Percentiles rank a stretch among this genome's conserved stretches.
These are phyloP conservation scores for Annulohypoxylon nitens DNA, from an alignment of 495 filamentous ascomycete genomes.

Conservation along the genomic window DNA sequence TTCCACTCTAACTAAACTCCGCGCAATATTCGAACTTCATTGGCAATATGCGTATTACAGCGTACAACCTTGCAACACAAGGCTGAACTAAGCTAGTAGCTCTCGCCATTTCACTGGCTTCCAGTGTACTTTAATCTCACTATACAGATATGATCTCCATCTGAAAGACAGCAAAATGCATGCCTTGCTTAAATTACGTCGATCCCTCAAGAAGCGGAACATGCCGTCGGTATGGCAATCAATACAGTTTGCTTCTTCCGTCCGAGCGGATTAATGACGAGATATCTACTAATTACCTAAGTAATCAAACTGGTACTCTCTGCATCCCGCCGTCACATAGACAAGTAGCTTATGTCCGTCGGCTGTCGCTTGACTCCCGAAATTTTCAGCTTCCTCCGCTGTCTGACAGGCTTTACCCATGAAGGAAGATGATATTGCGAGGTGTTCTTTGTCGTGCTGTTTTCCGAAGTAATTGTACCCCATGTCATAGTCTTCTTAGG, in stretches of 20 bases:
- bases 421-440: background rate
- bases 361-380: slow-evolving; percentile 1
- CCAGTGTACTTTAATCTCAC: background rate
- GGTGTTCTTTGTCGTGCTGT: background rate
- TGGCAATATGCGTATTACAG: background rate
- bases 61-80: slow-evolving; percentile 1
- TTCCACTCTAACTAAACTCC: slow-evolving; percentile 5
- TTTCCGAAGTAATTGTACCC: background rate
- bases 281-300: background rate
- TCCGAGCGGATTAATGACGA: background rate
- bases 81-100: background rate
- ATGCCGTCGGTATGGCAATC: slow-evolving; percentile 6
- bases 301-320: slow-evolving; percentile 8
- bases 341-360: slow-evolving; percentile 12
- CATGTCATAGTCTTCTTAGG: slow-evolving; percentile 7
- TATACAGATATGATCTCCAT: background rate
- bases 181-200: background rate
- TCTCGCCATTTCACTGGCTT: background rate
- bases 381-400: background rate
- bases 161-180: background rate
- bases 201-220: background rate
- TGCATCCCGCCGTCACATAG: background rate
- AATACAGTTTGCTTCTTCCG: background rate
- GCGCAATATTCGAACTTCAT: background rate
- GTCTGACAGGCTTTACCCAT: background rate